Conservation (phyloP, 2,329 filamentous ascomycete species). For the Domatiomyces catenatus region DNA sequence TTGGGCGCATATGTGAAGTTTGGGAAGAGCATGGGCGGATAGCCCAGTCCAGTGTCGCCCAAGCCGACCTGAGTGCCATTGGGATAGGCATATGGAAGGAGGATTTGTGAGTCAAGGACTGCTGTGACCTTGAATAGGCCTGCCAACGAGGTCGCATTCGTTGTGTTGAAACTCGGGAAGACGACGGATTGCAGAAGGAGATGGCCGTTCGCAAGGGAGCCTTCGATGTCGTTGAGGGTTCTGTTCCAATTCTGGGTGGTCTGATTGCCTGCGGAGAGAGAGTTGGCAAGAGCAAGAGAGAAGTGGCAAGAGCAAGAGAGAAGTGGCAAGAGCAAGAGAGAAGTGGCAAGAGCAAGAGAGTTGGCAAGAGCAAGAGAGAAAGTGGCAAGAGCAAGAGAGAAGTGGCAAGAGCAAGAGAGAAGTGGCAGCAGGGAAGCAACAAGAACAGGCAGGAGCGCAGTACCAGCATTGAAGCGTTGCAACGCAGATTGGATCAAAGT, state of each 20-base stretch:
- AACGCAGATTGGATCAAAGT: conserved; percentile 39
- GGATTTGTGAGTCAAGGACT: conserved; percentile 33
- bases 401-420: not conserved
- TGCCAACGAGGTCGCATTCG: conserved; percentile 23
- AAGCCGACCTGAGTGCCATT: conserved; percentile 47
- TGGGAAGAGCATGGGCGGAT: conserved; percentile 58
- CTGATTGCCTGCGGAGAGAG: conserved; percentile 32
- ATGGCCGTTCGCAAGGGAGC: conserved; percentile 48
- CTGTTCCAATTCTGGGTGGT: conserved; percentile 44
- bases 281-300: not conserved
- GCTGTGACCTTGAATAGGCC: conserved; percentile 52
- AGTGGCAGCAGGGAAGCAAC: not conserved
- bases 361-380: not conserved
- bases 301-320: not conserved
- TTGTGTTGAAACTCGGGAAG: conserved; percentile 53
- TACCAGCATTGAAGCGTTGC: conserved; percentile 31
- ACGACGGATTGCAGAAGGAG: conserved; percentile 56
- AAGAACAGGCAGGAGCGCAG: not conserved
- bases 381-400: not conserved
- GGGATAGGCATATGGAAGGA: conserved; percentile 45
- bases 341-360: not conserved
- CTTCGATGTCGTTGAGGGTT: conserved; percentile 50
- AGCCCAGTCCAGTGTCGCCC: conserved; percentile 49
- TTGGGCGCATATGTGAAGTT: conserved; percentile 51
- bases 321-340: conserved; percentile 22